A percentile compares a stretch with the other conserved stretches of the same genome.
Evolutionary conservation across 2,329 filamentous ascomycete species (phyloP).

Genomic region (Fusarium nelsonii): DNA sequence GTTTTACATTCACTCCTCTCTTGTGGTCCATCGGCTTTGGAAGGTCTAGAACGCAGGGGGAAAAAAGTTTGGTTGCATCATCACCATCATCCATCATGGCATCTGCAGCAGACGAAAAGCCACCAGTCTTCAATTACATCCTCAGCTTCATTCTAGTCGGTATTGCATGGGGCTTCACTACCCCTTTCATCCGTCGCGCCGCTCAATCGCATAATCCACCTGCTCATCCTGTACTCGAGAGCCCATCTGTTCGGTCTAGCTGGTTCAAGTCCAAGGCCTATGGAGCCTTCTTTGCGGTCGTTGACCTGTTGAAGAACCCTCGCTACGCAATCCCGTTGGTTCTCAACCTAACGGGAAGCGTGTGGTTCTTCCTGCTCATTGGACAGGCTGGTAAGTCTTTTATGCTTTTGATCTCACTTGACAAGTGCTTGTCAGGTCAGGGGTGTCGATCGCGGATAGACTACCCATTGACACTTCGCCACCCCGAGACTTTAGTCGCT

Average conservation of each 20-base stretch:
- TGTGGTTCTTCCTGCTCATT: conserved; percentile 97
- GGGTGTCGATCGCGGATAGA: conserved; percentile 31
- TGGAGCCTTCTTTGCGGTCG: conserved; percentile 77
- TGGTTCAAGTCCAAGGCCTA: conserved; percentile 73
- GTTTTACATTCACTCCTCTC: conserved; percentile 18
- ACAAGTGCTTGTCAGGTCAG: conserved; percentile 10
- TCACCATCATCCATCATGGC: conserved; percentile 22
- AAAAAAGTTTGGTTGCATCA: conserved; percentile 17
- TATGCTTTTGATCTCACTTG: conserved; percentile 16
- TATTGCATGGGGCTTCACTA: conserved; percentile 92
- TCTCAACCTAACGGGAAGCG: conserved; percentile 89
- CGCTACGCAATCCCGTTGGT: conserved; percentile 87
- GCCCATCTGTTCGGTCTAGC: conserved; percentile 64
- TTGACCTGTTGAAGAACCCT: conserved; percentile 83
- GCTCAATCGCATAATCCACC: conserved; percentile 79
- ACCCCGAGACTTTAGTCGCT: conserved; percentile 16
- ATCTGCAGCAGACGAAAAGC: conserved; percentile 50
- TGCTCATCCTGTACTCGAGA: conserved; percentile 66
- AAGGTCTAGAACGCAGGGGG: conserved; percentile 28
- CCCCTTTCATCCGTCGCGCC: conserved; percentile 89
- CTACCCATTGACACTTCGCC: conserved; percentile 31
- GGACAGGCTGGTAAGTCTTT: conserved; percentile 81
- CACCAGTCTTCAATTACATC: conserved; percentile 81
- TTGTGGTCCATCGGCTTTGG: conserved; percentile 6
- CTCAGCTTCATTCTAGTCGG: conserved; percentile 92